Base-by-base conservation (phyloP, 2,329 filamentous ascomycete species). In the Camptophora hylomeconis region DNA sequence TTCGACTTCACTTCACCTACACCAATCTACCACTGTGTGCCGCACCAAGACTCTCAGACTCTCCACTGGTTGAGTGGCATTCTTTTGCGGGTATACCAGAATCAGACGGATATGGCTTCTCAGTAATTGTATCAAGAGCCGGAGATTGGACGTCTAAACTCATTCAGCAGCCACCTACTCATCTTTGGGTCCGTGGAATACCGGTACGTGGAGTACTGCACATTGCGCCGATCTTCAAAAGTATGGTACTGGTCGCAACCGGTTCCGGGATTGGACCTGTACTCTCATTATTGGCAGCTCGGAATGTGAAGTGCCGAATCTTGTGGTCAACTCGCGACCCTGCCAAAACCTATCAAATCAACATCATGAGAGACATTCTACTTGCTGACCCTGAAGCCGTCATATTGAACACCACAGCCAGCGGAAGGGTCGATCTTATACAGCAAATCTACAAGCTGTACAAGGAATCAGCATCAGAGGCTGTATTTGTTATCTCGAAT, bases 231-330 rank as follows among this genome's bases (percentile, higher is more conserved):
- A 60, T 82, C 16, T 82, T 81, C 56, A 61, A 62, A 33, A 66
- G 65, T 13, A 56, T 80, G 33, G 62, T 83, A 17, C 54, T 83
- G 34, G 69, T 82, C 5, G 74, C 71, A 4, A 83, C 78, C 0
- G 78, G 78, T 1, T 80, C 76, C 1, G 78, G 78, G 3, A 80
- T 83, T 33, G 78, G 75, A 0, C 78, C 78, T 0, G 67, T 72
- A 30, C 57, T 81, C 8, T 73, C 71, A 2, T 64, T 75, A 28
- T 61, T 80, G 21, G 62, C 67, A 27, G 59, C 54, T 36, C 51
- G 2, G 45, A 54, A 35, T 45, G 54, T 31, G 56, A 57, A 3
- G 46, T 47, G 1, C 39, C 71, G 76, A 10, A 66, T 84, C 7
- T 61, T 83, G 25, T 84, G 79, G 79, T 73, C 70, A 3, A 71